Conservation (phyloP, 2,329 filamentous ascomycete species). For the Fusarium sp. region DNA sequence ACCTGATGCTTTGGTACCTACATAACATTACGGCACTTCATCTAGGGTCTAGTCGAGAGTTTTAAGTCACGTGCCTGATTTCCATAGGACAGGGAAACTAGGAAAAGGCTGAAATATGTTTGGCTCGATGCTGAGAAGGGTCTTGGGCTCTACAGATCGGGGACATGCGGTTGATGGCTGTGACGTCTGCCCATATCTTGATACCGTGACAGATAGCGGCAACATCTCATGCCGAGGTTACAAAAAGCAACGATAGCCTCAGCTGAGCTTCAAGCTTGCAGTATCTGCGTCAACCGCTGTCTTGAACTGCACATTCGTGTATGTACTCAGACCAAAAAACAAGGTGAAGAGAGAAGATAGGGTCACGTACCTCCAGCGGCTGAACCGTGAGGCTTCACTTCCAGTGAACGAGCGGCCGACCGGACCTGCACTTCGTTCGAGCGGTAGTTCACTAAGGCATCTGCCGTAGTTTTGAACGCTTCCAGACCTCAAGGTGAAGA, state of each 20-base stretch:
- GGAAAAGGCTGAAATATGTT: neutral
- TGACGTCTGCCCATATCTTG: neutral
- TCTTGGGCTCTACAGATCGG: neutral
- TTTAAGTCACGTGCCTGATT: conserved; percentile 6
- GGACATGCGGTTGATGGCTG: neutral
- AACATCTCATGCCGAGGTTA: neutral
- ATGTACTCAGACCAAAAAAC: neutral
- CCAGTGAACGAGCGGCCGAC: neutral
- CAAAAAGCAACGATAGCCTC: neutral
- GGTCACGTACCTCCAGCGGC: neutral
- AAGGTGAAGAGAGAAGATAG: no score
- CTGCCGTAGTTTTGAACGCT: neutral
- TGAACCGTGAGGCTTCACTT: neutral
- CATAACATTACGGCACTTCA: neutral
- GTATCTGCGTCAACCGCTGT: neutral
- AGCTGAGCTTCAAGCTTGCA: neutral
- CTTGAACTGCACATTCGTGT: neutral
- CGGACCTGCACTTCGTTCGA: neutral
- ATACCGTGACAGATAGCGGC: neutral
- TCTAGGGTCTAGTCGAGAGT: neutral
- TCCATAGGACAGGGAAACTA: neutral
- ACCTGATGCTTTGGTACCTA: neutral
- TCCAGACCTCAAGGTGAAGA: neutral
- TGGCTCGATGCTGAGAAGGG: neutral
- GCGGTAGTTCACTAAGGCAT: neutral